Evolutionary conservation across 164 flowering plant species (phyloP).

Genomic region (Chimonanthus salicifolius): DNA sequence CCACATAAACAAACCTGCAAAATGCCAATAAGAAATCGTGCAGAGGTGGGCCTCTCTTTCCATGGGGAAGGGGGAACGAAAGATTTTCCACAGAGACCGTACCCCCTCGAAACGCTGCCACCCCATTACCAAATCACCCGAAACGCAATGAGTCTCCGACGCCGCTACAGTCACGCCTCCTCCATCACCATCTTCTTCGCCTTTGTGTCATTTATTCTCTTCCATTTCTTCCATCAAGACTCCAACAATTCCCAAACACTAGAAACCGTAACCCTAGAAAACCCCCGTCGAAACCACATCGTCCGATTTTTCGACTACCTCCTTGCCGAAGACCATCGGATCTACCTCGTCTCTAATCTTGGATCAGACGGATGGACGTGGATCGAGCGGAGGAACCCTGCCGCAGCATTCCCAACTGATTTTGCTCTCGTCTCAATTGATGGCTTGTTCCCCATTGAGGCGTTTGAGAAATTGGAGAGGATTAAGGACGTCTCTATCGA

Average conservation of each 20-base stretch:
- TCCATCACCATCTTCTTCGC: constrained; percentile 23
- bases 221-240: constrained; percentile 17
- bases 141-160: constrained; percentile 11
- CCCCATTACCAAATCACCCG: background rate
- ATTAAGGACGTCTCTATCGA: constrained; percentile 88
- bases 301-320: constrained; percentile 68
- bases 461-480: constrained; percentile 47
- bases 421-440: constrained; percentile 69
- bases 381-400: constrained; percentile 80
- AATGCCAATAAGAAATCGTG: too few species aligned
- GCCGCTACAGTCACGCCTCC: constrained; percentile 7
- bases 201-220: constrained; percentile 30
- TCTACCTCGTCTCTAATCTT: constrained; percentile 42
- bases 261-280: constrained; percentile 6
- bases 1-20: too few species aligned
- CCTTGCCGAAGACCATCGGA: constrained; percentile 42
- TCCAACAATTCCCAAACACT: constrained; percentile 7
- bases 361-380: constrained; percentile 63
- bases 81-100: constrained; percentile 15
- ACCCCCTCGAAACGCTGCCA: background rate
- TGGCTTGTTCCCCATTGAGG: constrained; percentile 36
- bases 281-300: constrained; percentile 43
- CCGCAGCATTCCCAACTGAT: constrained; percentile 74
- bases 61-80: constrained; percentile 2
- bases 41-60: background rate